Evolutionary conservation across 2,329 filamentous ascomycete genomes (phyloP).

Genomic region (Talaromyces sp.): DNA sequence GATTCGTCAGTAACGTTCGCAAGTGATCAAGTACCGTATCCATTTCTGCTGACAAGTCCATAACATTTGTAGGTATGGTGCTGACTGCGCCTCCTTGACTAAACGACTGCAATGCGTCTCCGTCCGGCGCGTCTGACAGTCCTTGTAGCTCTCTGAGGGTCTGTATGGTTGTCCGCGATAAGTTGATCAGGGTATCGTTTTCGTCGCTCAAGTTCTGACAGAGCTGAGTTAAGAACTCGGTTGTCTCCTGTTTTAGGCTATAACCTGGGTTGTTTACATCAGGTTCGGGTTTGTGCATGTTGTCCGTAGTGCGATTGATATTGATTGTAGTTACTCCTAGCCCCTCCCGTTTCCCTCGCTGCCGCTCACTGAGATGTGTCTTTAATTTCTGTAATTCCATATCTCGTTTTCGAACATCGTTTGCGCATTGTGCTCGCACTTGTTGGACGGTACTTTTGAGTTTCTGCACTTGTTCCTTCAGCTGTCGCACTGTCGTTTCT

Average conservation of each 20-base stretch:
- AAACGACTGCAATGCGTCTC: slow-evolving; percentile 25
- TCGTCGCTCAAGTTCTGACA: slow-evolving; percentile 83
- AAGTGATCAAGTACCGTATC: slow-evolving; percentile 76
- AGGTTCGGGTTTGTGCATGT: slow-evolving; percentile 32
- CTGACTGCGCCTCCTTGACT: slow-evolving; percentile 32
- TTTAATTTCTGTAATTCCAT: slow-evolving; percentile 85
- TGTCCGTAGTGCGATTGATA: slow-evolving; percentile 41
- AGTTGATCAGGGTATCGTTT: slow-evolving; percentile 73
- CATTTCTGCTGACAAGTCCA: slow-evolving; percentile 68
- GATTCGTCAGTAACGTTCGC: slow-evolving; percentile 81
- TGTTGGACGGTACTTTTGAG: slow-evolving; percentile 78
- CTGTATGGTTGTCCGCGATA: slow-evolving; percentile 67
- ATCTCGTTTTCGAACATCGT: slow-evolving; percentile 86
- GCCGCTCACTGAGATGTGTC: slow-evolving; percentile 70
- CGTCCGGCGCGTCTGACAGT: slow-evolving; percentile 32
- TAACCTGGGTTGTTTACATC: slow-evolving; percentile 57
- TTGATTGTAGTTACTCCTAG: slow-evolving; percentile 49
- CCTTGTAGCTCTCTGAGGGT: slow-evolving; percentile 63
- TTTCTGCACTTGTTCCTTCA: slow-evolving; percentile 78
- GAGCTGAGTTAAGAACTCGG: slow-evolving; percentile 80
- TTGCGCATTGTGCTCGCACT: slow-evolving; percentile 79
- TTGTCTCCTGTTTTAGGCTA: slow-evolving; percentile 79
- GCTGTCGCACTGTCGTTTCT: slow-evolving; percentile 67
- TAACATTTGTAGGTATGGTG: slow-evolving; percentile 58
- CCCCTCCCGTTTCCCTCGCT: slow-evolving; percentile 56